Conservation (phyloP, 148 eudicot species). For the Suaeda aralocaspica region DNA sequence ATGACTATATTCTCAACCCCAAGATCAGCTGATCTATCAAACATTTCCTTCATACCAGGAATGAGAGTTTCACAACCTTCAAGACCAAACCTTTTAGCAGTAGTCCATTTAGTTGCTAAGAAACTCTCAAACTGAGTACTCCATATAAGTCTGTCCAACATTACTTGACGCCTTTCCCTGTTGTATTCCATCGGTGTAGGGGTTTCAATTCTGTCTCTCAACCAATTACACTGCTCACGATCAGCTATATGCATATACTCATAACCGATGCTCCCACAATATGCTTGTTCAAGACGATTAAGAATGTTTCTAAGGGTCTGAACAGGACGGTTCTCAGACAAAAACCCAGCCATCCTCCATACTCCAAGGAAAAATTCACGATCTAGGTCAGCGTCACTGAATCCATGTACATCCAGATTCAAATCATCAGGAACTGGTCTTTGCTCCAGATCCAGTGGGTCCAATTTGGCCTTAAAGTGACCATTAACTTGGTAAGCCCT, state of each 20-base stretch:
- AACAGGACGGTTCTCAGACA: constrained; percentile 91
- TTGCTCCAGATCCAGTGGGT: constrained; percentile 62
- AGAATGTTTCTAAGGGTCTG: constrained; percentile 82
- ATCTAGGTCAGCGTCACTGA: constrained; percentile 81
- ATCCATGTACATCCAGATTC: constrained; percentile 68
- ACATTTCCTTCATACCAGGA: constrained; percentile 97
- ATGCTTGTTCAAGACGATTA: constrained; percentile 87
- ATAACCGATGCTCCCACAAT: constrained; percentile 84
- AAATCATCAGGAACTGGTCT: constrained; percentile 68
- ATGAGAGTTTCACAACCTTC: constrained; percentile 94
- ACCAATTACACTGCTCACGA: constrained; percentile 89
- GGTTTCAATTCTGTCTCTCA: constrained; percentile 85
- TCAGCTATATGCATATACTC: constrained; percentile 96
- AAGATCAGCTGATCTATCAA: constrained; percentile 84
- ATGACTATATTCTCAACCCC: constrained; percentile 91
- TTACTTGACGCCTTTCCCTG: constrained; percentile 76
- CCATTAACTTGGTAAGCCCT: constrained; percentile 94
- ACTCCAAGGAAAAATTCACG: constrained; percentile 88
- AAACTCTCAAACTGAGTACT: constrained; percentile 91
- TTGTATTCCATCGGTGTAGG: constrained; percentile 66
- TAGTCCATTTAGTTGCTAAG: constrained; percentile 91
- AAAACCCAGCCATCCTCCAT: constrained; percentile 89
- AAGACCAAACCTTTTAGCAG: constrained; percentile 89
- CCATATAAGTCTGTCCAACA: constrained; percentile 85
- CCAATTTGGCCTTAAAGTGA: constrained; percentile 84